phyloP scores from a whole-genome alignment of 169 alveolate species.

The Babesia caballi region DNA sequence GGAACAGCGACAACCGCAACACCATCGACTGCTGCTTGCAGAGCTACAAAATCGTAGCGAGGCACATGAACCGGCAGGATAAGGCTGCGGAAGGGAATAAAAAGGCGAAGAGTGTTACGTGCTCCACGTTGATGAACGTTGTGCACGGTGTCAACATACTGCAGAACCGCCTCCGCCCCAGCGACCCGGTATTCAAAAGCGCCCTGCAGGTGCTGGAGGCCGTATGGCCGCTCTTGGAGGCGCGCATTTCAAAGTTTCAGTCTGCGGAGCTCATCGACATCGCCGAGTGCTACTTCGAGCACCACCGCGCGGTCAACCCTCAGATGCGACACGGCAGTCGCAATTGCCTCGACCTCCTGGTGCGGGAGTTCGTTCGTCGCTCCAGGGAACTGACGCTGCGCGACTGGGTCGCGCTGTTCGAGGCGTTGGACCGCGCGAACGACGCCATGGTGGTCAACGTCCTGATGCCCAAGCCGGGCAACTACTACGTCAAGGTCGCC shows the following conservation, averaged over 20 bases:
- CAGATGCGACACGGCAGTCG: constrained; percentile 18
- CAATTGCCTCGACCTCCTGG: constrained; percentile 15
- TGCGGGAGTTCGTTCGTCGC: neutral
- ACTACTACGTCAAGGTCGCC: constrained; percentile 14
- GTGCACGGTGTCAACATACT: constrained; percentile 4
- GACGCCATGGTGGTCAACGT: constrained; percentile 35
- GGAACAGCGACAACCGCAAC: constrained; percentile 23
- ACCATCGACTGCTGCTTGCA: constrained; percentile 18
- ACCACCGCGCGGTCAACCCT: constrained; percentile 10
- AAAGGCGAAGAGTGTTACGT: neutral
- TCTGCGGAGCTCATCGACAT: neutral
- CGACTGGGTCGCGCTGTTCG: constrained; percentile 20
- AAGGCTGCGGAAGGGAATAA: neutral
- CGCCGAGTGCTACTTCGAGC: constrained; percentile 5
- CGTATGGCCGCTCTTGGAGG: constrained; percentile 10
- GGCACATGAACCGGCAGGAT: neutral
- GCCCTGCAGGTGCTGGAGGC: constrained; percentile 5
- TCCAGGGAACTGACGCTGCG: neutral
- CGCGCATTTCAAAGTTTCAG: neutral
- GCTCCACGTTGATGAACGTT: neutral
- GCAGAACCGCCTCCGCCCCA: neutral
- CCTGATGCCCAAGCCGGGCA: neutral
- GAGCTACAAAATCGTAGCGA: neutral
- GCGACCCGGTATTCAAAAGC: constrained; percentile 5
- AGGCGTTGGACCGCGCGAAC: neutral